phyloP scores from a whole-genome alignment of 345 rosid genomes.

The Eucalyptus urophylla region DNA sequence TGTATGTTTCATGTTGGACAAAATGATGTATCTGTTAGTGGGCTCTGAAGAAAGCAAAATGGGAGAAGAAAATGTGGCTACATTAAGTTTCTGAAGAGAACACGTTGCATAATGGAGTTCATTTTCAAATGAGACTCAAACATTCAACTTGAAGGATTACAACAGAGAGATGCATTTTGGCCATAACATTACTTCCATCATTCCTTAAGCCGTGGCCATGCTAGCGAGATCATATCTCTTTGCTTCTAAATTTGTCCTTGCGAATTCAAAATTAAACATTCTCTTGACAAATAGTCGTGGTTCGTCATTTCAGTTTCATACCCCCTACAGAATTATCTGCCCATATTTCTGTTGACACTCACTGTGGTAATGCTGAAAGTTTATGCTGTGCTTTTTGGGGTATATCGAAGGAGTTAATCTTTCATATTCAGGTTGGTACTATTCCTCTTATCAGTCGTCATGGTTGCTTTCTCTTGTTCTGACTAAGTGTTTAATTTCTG shows the following conservation, averaged over 20 bases:
- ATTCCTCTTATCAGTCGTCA: neutral
- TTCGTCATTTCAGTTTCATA: neutral
- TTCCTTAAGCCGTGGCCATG: neutral
- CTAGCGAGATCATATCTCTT: neutral
- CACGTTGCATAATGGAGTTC: neutral
- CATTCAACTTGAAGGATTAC: neutral
- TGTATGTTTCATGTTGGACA: conserved; percentile 17
- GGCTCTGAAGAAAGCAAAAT: neutral
- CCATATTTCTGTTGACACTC: neutral
- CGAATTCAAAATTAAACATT: neutral
- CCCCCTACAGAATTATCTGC: neutral
- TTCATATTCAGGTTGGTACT: neutral
- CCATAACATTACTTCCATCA: neutral
- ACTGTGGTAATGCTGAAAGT: neutral
- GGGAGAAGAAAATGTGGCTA: neutral
- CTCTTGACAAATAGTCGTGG: neutral
- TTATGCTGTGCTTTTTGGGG: neutral
- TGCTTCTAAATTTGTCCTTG: neutral
- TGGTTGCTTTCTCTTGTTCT: neutral
- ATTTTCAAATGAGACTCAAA: neutral
- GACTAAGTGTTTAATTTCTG: neutral
- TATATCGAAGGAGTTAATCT: neutral
- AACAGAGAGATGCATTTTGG: neutral
- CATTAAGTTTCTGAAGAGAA: neutral
- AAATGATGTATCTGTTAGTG: conserved; percentile 1